These are phyloP conservation scores for Larix sibirica DNA, from an alignment of 83 land plant species.

Conservation along the genomic window DNA sequence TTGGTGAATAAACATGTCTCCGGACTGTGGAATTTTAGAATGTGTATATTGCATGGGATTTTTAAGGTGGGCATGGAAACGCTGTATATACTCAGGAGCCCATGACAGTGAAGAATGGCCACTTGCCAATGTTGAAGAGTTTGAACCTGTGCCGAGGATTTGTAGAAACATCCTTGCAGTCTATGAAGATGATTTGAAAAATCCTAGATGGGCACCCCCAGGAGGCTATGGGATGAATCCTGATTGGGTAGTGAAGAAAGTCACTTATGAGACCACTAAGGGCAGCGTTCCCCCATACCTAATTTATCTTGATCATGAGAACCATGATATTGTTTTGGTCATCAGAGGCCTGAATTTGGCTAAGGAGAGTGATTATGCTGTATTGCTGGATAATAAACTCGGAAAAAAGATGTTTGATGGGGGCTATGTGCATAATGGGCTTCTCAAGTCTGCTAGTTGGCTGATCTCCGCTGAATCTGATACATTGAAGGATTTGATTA, in stretches of 20 bases:
- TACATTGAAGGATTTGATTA: conserved; percentile 36
- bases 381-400: conserved; percentile 55
- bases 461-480: conserved; percentile 56
- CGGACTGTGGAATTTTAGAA: conserved; percentile 24
- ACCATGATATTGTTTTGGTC: conserved; percentile 71
- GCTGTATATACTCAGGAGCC: conserved; percentile 53
- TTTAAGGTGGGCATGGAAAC: conserved; percentile 68
- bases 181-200: conserved; percentile 66
- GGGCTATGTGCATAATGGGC: conserved; percentile 82
- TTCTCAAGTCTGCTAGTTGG: conserved; percentile 63
- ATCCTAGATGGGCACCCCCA: conserved; percentile 70
- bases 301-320: conserved; percentile 61
- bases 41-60: conserved; percentile 63
- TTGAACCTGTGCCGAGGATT: conserved; percentile 74
- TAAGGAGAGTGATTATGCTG: conserved; percentile 60
- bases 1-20: no score
- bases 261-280: conserved; percentile 38
- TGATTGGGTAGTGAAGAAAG: conserved; percentile 39
- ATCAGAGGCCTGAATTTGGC: conserved; percentile 68
- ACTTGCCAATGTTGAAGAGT: conserved; percentile 54
- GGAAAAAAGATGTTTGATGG: conserved; percentile 64
- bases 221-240: conserved; percentile 68
- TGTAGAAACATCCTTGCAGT: conserved; percentile 73
- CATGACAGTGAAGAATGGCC: conserved; percentile 71
- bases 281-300: conserved; percentile 70